Evolutionary conservation across 257 asterid genomes (phyloP).

Genomic region (Jaltomata sinuosa): DNA sequence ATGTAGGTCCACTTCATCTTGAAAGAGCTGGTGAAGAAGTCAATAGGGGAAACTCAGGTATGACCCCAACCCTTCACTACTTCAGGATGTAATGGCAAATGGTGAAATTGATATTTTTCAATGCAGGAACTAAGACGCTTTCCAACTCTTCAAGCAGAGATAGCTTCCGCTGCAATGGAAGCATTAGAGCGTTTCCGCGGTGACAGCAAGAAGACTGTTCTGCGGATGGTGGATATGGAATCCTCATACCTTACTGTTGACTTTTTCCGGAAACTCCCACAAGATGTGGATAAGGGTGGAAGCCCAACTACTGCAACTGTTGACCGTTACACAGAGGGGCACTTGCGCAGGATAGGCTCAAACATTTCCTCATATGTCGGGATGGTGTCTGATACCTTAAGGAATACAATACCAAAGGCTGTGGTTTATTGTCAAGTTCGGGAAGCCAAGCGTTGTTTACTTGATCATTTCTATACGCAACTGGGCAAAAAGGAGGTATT

Average conservation of each 20-base stretch:
- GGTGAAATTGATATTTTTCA: not conserved
- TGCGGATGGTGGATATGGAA: slow-evolving; percentile 40
- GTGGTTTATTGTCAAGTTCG: slow-evolving; percentile 39
- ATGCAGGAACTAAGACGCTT: slow-evolving; percentile 30
- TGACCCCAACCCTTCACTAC: not conserved
- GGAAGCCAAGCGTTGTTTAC: slow-evolving; percentile 27
- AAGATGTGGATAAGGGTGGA: slow-evolving; percentile 28
- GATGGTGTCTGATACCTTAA: slow-evolving; percentile 28
- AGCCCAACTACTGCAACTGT: slow-evolving; percentile 20
- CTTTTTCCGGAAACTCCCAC: slow-evolving; percentile 38
- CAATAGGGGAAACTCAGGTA: slow-evolving; percentile 35
- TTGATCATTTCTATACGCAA: slow-evolving; percentile 29
- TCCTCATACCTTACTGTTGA: slow-evolving; percentile 31
- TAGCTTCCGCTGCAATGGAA: slow-evolving; percentile 22
- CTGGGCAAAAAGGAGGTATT: slow-evolving; percentile 31
- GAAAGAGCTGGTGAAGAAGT: slow-evolving; percentile 37
- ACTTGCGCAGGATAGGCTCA: slow-evolving; percentile 25
- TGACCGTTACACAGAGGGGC: slow-evolving; percentile 28
- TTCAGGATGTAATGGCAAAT: not conserved
- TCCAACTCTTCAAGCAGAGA: slow-evolving; percentile 29
- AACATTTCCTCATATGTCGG: slow-evolving; percentile 25
- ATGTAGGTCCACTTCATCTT: slow-evolving; percentile 29
- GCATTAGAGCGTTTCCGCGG: slow-evolving; percentile 29
- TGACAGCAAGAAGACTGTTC: slow-evolving; percentile 30
- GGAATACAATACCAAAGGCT: slow-evolving; percentile 32